Evolutionary conservation across 768 basidiomycete genomes (phyloP), one percentile per base, ranked within the genome.

Genomic region (Porphyrellus cyaneotinctus): DNA sequence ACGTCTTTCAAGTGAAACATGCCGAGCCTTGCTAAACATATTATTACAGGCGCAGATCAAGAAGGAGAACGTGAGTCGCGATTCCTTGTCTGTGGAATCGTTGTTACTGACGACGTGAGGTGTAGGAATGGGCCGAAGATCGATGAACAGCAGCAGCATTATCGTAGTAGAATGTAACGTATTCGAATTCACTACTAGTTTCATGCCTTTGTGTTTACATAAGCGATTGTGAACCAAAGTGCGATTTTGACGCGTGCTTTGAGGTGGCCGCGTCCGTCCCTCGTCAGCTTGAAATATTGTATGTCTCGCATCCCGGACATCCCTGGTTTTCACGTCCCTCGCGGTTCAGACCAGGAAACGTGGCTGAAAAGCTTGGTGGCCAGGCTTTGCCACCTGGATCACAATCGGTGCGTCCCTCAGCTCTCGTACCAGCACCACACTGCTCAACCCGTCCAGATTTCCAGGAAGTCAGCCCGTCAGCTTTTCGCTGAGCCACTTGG

Each of bases 401-500:
- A 82, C 51, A 76, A 84, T 60, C 81, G 81, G 88, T 87, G 56
- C 58, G 76, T 73, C 36, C 48, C 30, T 37, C 9, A 11, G 45
- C 43, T 35, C 22, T 37, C n/a, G 46, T 51, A 33, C 38, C 22
- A 13, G 41, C 36, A 9, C 37, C 22, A n/a, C 32, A 37, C 18
- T 44, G 49, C 59, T 58, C 18, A 56, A 33, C 31, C 45, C 49
- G 13, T 43, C 14, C 58, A 93, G 91, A 57, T 99, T 98, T 71
- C 95, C 95, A 17, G 95, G 97, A 22, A 89, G 89, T 63, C 97
- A 98, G 65, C 95, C 95, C 18, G 84, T 99, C 64, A 95, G 92
- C 69, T 98, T 99, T 72, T 77, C 81, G 6, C 63, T 70, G 12
- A 74, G 69, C 44, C 88, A 92, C 64, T 67, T 98, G 33, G 76